phyloP scores from a whole-genome alignment of 179 eudicot species.

The Monotropa hypopitys region DNA sequence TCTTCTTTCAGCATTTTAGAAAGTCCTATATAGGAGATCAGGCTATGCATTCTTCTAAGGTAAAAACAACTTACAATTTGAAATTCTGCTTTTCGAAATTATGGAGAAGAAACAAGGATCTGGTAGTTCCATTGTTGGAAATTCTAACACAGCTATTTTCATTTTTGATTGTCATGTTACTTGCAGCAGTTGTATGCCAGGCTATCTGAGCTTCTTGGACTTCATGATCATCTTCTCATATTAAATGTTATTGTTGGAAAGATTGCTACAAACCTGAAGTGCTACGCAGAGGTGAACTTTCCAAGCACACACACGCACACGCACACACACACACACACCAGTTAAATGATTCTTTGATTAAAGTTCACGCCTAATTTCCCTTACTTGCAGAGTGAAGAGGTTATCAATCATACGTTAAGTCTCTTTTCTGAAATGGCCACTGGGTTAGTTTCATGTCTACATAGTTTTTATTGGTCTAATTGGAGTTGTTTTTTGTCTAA shows the following conservation, averaged over 20 bases:
- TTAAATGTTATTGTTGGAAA: conserved; percentile 76
- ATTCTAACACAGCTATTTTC: not conserved
- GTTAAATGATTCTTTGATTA: conserved; percentile 3
- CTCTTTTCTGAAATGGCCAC: conserved; percentile 87
- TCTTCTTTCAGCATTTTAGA: conserved; percentile 80
- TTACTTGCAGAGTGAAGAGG: conserved; percentile 71
- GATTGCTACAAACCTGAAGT: conserved; percentile 84
- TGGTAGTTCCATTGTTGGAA: not conserved
- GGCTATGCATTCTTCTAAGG: conserved; percentile 94
- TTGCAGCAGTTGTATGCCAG: conserved; percentile 93
- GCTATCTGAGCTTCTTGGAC: conserved; percentile 84
- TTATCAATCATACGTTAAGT: conserved; percentile 76
- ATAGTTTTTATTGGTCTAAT: not conserved
- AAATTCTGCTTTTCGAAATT: not conserved
- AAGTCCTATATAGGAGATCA: conserved; percentile 92
- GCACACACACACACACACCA: not conserved
- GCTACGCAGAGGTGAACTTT: conserved; percentile 57
- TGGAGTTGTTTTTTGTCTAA: not conserved
- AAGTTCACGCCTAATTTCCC: not conserved
- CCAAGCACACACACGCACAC: not conserved
- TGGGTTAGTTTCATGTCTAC: conserved; percentile 45
- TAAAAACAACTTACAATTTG: conserved; percentile 17
- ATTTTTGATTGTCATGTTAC: conserved; percentile 19
- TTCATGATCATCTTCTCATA: conserved; percentile 75
- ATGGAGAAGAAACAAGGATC: not conserved